These are phyloP conservation scores for Lactarius sanguifluus DNA, from an alignment of 768 basidiomycete genomes.

Conservation along the genomic window DNA sequence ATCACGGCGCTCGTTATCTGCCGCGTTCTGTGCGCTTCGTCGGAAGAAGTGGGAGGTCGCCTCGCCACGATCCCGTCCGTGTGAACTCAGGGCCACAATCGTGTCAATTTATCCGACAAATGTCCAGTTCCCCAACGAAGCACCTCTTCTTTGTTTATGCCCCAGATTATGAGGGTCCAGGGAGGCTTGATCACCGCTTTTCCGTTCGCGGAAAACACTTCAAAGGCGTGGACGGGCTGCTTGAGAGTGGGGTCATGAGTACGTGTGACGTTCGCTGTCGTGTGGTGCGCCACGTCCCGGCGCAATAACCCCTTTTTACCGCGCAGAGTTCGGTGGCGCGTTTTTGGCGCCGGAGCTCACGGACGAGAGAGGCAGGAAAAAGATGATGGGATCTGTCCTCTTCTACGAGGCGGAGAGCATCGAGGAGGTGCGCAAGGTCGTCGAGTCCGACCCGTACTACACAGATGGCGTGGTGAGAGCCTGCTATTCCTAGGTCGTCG, in stretches of 20 bases:
- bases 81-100: not conserved
- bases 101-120: not conserved
- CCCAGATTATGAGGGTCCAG: slow-evolving; percentile 36
- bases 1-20: not conserved
- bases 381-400: slow-evolving; percentile 34
- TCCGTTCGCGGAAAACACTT: slow-evolving; percentile 34
- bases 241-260: slow-evolving; percentile 26
- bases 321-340: slow-evolving; percentile 22
- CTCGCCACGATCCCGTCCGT: not conserved
- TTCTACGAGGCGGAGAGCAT: slow-evolving; percentile 31
- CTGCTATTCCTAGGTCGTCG: not conserved
- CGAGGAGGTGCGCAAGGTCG: slow-evolving; percentile 31
- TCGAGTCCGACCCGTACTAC: slow-evolving; percentile 36
- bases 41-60: not conserved
- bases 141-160: slow-evolving; percentile 35
- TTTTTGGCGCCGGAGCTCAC: slow-evolving; percentile 27
- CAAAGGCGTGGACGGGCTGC: slow-evolving; percentile 18
- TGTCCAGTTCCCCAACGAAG: slow-evolving; percentile 18
- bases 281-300: no score
- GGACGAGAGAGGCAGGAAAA: slow-evolving; percentile 19
- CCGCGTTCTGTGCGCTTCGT: not conserved
- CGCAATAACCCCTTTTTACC: not conserved
- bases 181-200: slow-evolving; percentile 32
- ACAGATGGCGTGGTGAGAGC: slow-evolving; percentile 33
- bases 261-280: slow-evolving; percentile 3